Base-by-base conservation (phyloP, 2,329 filamentous ascomycete species). In the Fusarium sp. region DNA sequence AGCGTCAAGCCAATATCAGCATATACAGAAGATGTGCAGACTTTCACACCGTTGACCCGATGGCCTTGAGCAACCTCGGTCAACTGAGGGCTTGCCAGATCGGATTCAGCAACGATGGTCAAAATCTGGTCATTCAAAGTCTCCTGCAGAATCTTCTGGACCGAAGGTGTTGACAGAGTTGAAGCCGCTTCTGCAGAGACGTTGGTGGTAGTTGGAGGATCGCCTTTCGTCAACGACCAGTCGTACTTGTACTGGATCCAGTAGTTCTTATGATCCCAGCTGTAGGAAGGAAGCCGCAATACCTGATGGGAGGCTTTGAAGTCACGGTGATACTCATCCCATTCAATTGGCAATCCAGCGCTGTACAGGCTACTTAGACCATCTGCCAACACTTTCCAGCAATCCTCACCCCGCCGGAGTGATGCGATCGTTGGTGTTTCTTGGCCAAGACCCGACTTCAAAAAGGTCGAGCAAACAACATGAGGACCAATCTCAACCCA, bases 181-280 rank as follows among this genome's bases (percentile, higher is more conserved):
- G 38, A 42, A 9, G 20, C 18, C 13, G 30, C 15, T 6, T 26
- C 50, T 15, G 20, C 9, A 2, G 18, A 34, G 38, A 15, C 18
- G 15, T 33, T 53, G 7, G 40, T 7, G 5, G 44, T 2, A 11
- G 31, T 13, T 12, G 65, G 62, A 15, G 38, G n/a, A 6, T 56
- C 58, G 86, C 87, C 42, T 82, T 94, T 94, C 64, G 85, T 88
- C 37, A 93, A 81, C 23, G 85, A 87, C 88, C 90, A 94, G 77
- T 93, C 89, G 65, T 92, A 90, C 65, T 84, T 78, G 74, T 88
- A 89, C 72, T 84, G 82, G 41, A 88, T 82, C 86, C 87, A 89
- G 76, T 93, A 93, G 68, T 87, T 90, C 82, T 92, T 92, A 72
- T 88, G 82, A 72, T 94, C 89, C 80, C 91, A 94, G 0, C 84